Conservation (phyloP, 2,329 filamentous ascomycete species). For the Gliomastix tumulicola region DNA sequence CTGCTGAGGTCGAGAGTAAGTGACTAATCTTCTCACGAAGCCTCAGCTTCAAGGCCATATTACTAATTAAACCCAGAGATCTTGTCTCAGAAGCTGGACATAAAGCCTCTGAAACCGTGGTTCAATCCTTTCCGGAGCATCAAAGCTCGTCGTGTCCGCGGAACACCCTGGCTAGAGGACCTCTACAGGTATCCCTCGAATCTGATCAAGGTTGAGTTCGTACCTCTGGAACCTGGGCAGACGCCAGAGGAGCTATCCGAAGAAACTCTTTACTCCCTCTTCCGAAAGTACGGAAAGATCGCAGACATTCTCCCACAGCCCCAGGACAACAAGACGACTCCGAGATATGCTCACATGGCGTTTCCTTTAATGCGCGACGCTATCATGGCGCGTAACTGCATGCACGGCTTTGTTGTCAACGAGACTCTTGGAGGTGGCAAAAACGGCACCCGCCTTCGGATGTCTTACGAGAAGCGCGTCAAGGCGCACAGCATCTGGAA, state of each 20-base stretch:
- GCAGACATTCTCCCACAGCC: slow-evolving; percentile 77
- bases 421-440: slow-evolving; percentile 69
- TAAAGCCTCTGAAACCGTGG: slow-evolving; percentile 76
- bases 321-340: slow-evolving; percentile 77
- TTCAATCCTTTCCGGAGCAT: slow-evolving; percentile 77
- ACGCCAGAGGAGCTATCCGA: slow-evolving; percentile 74
- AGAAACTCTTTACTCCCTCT: slow-evolving; percentile 79
- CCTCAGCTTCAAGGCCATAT: too few relatives aligned
- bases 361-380: slow-evolving; percentile 69
- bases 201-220: slow-evolving; percentile 76
- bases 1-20: slow-evolving; percentile 34
- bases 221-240: slow-evolving; percentile 63
- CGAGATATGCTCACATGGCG: slow-evolving; percentile 73
- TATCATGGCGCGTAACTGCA: slow-evolving; percentile 84
- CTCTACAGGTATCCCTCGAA: slow-evolving; percentile 73
- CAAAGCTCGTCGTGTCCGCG: slow-evolving; percentile 66
- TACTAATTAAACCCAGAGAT: too few relatives aligned
- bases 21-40: background rate
- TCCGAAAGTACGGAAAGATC: slow-evolving; percentile 86
- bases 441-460: slow-evolving; percentile 65
- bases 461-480: slow-evolving; percentile 76
- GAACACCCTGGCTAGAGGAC: slow-evolving; percentile 91
- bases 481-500: slow-evolving; percentile 77
- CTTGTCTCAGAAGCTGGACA: slow-evolving; percentile 55
- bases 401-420: slow-evolving; percentile 73